These are phyloP conservation scores for Nepenthes mirabilis DNA, from an alignment of 148 eudicot species.

Conservation along the genomic window DNA sequence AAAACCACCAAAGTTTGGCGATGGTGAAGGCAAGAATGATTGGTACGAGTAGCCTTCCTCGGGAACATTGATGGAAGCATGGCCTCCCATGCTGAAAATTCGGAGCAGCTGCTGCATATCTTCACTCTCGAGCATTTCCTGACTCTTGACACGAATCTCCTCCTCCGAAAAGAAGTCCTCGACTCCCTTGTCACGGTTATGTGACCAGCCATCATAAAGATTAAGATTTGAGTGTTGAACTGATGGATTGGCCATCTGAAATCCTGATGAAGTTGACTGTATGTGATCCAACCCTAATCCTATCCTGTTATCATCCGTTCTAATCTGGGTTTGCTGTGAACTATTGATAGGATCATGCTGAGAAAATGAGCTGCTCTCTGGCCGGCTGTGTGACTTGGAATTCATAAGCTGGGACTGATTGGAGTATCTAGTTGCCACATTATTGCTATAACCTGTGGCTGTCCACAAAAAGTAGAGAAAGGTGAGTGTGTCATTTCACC, in stretches of 20 bases:
- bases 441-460: conserved; percentile 40
- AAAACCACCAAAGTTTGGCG: conserved; percentile 16
- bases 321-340: conserved; percentile 26
- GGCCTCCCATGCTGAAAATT: conserved; percentile 68
- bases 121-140: conserved; percentile 81
- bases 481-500: neutral
- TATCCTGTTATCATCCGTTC: conserved; percentile 21
- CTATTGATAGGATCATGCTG: conserved; percentile 24
- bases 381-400: conserved; percentile 36
- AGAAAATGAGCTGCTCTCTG: conserved; percentile 28
- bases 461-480: conserved; percentile 3
- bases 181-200: conserved; percentile 34
- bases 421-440: conserved; percentile 27
- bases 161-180: conserved; percentile 61
- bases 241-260: conserved; percentile 26
- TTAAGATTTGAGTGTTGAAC: conserved; percentile 34
- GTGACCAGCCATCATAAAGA: conserved; percentile 68
- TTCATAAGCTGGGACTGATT: conserved; percentile 31
- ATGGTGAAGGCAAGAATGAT: conserved; percentile 14
- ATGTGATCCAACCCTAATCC: conserved; percentile 54
- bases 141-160: conserved; percentile 76
- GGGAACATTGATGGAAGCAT: conserved; percentile 25
- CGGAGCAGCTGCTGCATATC: conserved; percentile 90
- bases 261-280: conserved; percentile 36
- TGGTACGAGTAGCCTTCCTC: conserved; percentile 46